phyloP scores from a whole-genome alignment of 192 early-diverging fungal genomes.

The Entomortierella parvispora region DNA sequence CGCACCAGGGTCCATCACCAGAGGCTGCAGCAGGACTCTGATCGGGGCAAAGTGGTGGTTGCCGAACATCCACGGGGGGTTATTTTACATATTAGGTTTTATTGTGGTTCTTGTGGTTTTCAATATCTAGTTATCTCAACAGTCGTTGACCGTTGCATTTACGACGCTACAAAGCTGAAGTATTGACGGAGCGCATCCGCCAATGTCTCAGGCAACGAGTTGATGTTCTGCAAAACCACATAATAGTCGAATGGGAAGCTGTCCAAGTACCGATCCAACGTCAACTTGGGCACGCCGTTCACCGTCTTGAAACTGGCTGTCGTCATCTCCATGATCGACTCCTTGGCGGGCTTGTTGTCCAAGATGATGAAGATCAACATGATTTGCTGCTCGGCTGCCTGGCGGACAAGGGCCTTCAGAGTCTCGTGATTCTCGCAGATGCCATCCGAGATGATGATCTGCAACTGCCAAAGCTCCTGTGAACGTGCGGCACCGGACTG shows the following conservation, averaged over 20 bases:
- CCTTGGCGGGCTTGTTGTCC: conserved; percentile 81
- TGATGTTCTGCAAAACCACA: conserved; percentile 89
- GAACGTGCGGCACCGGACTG: conserved; percentile 50
- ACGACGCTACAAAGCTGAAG: conserved; percentile 81
- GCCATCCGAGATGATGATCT: conserved; percentile 96
- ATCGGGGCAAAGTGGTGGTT: too few species aligned
- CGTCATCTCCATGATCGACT: conserved; percentile 92
- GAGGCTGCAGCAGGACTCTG: too few species aligned
- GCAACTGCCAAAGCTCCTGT: conserved; percentile 93
- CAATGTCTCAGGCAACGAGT: conserved; percentile 86
- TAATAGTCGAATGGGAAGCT: conserved; percentile 99
- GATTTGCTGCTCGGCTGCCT: conserved; percentile 85
- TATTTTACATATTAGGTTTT: not conserved
- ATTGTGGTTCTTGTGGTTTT: not conserved
- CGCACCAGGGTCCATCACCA: too few species aligned
- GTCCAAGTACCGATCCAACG: conserved; percentile 88
- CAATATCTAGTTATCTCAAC: not conserved
- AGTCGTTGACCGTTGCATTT: not conserved
- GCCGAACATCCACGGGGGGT: too few species aligned
- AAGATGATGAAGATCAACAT: conserved; percentile 98
- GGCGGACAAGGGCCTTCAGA: conserved; percentile 83
- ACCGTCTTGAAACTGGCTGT: conserved; percentile 83
- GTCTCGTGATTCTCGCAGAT: conserved; percentile 94
- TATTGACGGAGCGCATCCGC: conserved; percentile 96
- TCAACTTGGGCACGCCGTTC: conserved; percentile 69